Evolutionary conservation across 2,329 filamentous ascomycete genomes (phyloP), one percentile per base, ranked within the genome.

Genomic region (Aspergillus candidus): DNA sequence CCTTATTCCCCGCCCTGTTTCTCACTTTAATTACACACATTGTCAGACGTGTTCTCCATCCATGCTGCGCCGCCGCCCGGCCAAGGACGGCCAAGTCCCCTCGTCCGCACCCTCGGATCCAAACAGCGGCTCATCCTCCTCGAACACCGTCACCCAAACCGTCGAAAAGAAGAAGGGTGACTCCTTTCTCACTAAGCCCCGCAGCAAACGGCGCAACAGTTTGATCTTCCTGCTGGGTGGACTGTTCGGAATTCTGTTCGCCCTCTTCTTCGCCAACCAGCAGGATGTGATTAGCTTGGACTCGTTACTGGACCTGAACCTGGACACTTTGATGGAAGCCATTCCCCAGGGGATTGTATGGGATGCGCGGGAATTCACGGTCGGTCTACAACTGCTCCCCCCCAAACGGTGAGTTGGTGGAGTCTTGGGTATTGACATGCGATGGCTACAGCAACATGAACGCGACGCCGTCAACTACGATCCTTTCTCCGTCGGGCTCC

Each of bases 221-320:
- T 80, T 94, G 59, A 86, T 96, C 22, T 97, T 98, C 67, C 72
- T 84, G 8, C 74, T 98, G 14, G 93, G 93, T 29, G 88, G 89
- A 33, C 60, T 98, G n/a, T 91, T 93, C 57, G 93, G 93, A 11
- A 78, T 98, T 44, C 71, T 94, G n/a, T 76, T 84, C 2, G 93
- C 93, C 2, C 84, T 89, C 27, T 89, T 95, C 67, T 93, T 98
- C 56, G 91, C 90, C 27, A 84, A 85, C 53, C 86, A 78, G 64
- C 93, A 90, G 68, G 89, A 96, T 60, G 77, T 97, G 50, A 90
- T 96, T 51, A 88, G 88, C 49, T 75, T 96, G 51, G 87, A 91
- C 46, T 74, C 86, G 38, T 59, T 84, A 51, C 72, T 78, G 59
- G 78, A 83, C 50, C 64, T 87, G 59, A 93, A 87, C 60, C 78